Percentiles rank a stretch among this genome's conserved stretches.
Conservation (phyloP, 116 monocot genomes). For the Trichopus zeylanicus region DNA sequence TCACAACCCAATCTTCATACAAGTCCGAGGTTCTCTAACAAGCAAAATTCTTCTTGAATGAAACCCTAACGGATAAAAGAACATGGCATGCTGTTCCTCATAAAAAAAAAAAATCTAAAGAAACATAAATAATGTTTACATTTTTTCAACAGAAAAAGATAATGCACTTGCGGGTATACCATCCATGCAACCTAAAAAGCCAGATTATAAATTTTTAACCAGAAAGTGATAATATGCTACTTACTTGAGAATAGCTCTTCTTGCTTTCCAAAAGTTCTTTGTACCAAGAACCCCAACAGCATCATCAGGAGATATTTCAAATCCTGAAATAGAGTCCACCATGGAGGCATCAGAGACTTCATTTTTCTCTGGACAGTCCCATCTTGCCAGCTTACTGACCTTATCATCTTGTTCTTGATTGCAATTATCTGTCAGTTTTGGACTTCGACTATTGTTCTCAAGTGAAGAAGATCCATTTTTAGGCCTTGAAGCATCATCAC, state of each 20-base stretch:
- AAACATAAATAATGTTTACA: too few species aligned
- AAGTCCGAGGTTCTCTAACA: too few species aligned
- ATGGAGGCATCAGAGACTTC: constrained; percentile 31
- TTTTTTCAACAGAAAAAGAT: not conserved
- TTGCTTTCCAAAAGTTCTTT: constrained; percentile 91
- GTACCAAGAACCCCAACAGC: constrained; percentile 70
- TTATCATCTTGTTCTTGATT: constrained; percentile 15
- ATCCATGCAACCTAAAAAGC: not conserved
- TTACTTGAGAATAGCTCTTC: constrained; percentile 86
- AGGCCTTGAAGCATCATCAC: constrained; percentile 7
- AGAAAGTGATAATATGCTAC: constrained; percentile 4
- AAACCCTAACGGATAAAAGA: too few species aligned
- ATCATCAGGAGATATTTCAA: constrained; percentile 68
- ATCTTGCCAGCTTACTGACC: constrained; percentile 6
- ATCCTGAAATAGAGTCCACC: constrained; percentile 28
- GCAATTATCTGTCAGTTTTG: constrained; percentile 1
- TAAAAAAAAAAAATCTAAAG: too few species aligned
- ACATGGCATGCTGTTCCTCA: too few species aligned
- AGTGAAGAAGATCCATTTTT: constrained; percentile 5
- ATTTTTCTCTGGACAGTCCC: constrained; percentile 18
- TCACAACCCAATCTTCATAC: too few species aligned
- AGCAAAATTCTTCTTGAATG: too few species aligned
- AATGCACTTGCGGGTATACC: not conserved
- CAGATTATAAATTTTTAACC: not conserved
- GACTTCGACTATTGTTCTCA: constrained; percentile 5